A percentile compares a stretch with the other conserved stretches of the same genome.
Conservation (phyloP, 106 monocot genomes). For the Alisma plantagoaquatica region DNA sequence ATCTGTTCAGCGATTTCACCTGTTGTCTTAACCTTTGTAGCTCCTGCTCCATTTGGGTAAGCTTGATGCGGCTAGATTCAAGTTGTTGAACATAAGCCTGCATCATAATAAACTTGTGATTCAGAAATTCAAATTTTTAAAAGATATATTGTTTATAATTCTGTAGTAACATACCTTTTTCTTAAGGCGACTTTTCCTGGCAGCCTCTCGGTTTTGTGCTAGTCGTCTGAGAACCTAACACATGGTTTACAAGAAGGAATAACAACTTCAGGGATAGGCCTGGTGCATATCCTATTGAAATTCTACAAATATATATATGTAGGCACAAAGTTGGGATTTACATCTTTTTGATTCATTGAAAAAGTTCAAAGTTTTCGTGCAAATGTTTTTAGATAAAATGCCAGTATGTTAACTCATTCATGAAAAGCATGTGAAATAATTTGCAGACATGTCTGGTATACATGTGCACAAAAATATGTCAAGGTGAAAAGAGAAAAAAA, state of each 20-base stretch:
- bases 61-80: slow-evolving; percentile 74
- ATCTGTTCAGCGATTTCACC: slow-evolving; percentile 18
- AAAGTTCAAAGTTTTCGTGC: no score
- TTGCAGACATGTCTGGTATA: no score
- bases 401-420: no score
- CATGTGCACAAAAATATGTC: no score
- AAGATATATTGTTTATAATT: background rate
- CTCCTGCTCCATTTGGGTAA: slow-evolving; percentile 70
- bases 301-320: no score
- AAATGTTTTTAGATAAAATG: no score
- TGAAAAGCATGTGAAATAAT: no score
- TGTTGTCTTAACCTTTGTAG: slow-evolving; percentile 51
- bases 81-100: slow-evolving; percentile 94
- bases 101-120: background rate
- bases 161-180: slow-evolving; percentile 52
- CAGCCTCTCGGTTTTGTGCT: slow-evolving; percentile 95
- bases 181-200: slow-evolving; percentile 74
- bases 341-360: no score
- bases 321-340: no score
- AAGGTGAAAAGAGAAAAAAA: no score
- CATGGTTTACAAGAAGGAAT: background rate
- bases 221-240: slow-evolving; percentile 61
- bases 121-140: background rate
- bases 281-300: no score
- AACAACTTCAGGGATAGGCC: background rate